Percentiles rank a stretch among this genome's conserved stretches.
Evolutionary conservation across 768 basidiomycete genomes (phyloP).

Genomic region (Crassisporium funariophilum): DNA sequence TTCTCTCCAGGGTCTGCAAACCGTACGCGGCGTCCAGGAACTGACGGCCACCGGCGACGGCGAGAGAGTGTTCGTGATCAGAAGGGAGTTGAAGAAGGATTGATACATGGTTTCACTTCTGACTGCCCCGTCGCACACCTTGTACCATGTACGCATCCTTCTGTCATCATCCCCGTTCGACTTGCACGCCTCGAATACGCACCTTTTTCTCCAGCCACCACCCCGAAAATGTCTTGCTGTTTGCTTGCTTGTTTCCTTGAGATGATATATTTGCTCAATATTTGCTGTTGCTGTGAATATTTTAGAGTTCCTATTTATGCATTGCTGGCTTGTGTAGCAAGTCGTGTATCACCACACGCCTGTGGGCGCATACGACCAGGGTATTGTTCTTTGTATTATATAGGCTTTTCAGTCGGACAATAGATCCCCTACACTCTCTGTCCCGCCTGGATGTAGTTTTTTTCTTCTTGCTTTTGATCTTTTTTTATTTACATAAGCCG

Average conservation of each 20-base stretch:
- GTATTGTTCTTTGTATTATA: slow-evolving; percentile 10
- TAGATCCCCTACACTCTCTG: slow-evolving; percentile 13
- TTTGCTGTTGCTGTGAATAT: neutral
- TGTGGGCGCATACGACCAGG: slow-evolving; percentile 13
- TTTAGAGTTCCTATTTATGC: neutral
- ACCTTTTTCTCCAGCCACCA: neutral
- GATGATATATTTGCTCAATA: too few relatives aligned
- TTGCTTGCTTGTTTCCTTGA: neutral
- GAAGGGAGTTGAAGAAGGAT: slow-evolving; percentile 84
- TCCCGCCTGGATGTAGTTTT: too few relatives aligned
- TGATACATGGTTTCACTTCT: slow-evolving; percentile 31
- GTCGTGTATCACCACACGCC: slow-evolving; percentile 15
- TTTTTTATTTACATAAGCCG: slow-evolving; percentile 12
- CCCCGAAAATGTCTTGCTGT: too few relatives aligned
- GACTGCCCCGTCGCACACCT: slow-evolving; percentile 12
- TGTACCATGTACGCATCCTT: slow-evolving; percentile 19
- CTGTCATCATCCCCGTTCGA: slow-evolving; percentile 21
- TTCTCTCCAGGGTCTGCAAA: slow-evolving; percentile 58
- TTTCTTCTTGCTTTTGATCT: slow-evolving; percentile 5
- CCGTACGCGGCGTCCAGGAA: slow-evolving; percentile 61
- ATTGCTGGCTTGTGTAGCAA: slow-evolving; percentile 1
- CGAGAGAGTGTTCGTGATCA: slow-evolving; percentile 76
- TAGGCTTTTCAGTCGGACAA: slow-evolving; percentile 19
- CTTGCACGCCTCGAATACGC: slow-evolving; percentile 15
- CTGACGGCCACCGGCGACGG: slow-evolving; percentile 60